Evolutionary conservation across 495 filamentous ascomycete genomes (phyloP).

Genomic region (Penicillium riverlandense): DNA sequence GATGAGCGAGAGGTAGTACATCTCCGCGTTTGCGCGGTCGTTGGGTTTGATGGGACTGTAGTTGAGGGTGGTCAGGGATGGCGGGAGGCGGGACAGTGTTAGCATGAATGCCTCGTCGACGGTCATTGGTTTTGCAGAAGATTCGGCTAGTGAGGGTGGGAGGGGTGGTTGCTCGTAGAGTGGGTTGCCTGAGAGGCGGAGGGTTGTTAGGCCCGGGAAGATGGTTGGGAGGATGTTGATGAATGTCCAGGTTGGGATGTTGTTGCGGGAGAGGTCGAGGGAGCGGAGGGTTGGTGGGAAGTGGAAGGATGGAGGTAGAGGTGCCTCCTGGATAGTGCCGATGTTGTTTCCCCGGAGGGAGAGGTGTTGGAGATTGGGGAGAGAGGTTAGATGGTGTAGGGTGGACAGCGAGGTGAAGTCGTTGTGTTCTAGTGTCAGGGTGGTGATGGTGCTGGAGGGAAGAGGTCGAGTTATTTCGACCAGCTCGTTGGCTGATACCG

Average conservation of each 20-base stretch:
- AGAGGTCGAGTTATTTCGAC: slow-evolving; percentile 28
- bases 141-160: slow-evolving; percentile 21
- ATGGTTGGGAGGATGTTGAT: slow-evolving; percentile 55
- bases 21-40: slow-evolving; percentile 79
- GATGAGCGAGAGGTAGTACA: slow-evolving; percentile 83
- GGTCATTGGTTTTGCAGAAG: slow-evolving; percentile 33
- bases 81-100: slow-evolving; percentile 64
- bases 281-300: slow-evolving; percentile 42
- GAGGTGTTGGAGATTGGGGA: slow-evolving; percentile 51
- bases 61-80: slow-evolving; percentile 63
- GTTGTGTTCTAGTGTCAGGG: slow-evolving; percentile 71
- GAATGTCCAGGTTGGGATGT: slow-evolving; percentile 60
- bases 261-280: slow-evolving; percentile 77
- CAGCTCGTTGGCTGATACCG: slow-evolving; percentile 48
- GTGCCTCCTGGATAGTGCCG: slow-evolving; percentile 12
- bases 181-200: slow-evolving; percentile 80
- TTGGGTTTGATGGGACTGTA: slow-evolving; percentile 62
- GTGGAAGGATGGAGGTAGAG: slow-evolving; percentile 23
- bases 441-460: slow-evolving; percentile 36
- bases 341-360: slow-evolving; percentile 42
- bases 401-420: slow-evolving; percentile 53
- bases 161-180: slow-evolving; percentile 57
- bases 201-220: slow-evolving; percentile 58
- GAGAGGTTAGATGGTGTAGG: slow-evolving; percentile 46
- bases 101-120: slow-evolving; percentile 81